Evolutionary conservation across 2,329 filamentous ascomycete species (phyloP).

Genomic region (Trichoderma oligosporum): DNA sequence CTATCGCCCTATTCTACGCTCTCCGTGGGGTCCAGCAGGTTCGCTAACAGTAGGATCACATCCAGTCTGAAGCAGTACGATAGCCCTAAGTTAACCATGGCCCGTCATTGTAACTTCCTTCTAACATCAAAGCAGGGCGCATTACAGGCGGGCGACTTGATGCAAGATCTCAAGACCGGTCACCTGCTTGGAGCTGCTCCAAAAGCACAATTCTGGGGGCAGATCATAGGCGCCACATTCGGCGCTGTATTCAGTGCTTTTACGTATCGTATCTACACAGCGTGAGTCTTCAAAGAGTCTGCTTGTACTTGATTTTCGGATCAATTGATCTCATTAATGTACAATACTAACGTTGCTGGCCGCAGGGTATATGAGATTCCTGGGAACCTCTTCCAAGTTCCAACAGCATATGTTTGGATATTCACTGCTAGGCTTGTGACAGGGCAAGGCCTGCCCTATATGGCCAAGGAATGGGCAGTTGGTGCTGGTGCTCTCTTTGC

Average conservation of each 20-base stretch:
- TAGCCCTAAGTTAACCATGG: background rate
- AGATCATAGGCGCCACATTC: constrained; percentile 82
- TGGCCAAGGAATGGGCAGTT: constrained; percentile 76
- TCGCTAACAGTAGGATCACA: background rate
- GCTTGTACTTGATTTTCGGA: background rate
- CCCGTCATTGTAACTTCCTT: background rate
- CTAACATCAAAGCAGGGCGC: constrained; percentile 51
- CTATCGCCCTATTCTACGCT: background rate
- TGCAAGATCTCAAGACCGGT: constrained; percentile 96
- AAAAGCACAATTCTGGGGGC: constrained; percentile 94
- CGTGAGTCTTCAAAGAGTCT: constrained; percentile 33
- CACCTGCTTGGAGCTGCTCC: constrained; percentile 89
- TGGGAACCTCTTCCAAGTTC: constrained; percentile 85
- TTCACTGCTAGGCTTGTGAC: constrained; percentile 93
- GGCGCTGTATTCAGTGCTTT: constrained; percentile 82
- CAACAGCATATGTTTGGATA: constrained; percentile 95
- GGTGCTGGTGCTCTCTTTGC: constrained; percentile 73
- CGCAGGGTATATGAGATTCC: constrained; percentile 81
- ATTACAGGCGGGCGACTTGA: constrained; percentile 89
- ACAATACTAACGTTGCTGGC: background rate
- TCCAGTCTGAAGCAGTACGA: constrained; percentile 41
- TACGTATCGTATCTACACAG: constrained; percentile 84
- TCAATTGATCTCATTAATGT: background rate
- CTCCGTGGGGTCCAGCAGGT: background rate
- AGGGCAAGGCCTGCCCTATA: constrained; percentile 77